Evolutionary conservation across 106 monocot species (phyloP).

Genomic region (Phalaenopsis equestris): DNA sequence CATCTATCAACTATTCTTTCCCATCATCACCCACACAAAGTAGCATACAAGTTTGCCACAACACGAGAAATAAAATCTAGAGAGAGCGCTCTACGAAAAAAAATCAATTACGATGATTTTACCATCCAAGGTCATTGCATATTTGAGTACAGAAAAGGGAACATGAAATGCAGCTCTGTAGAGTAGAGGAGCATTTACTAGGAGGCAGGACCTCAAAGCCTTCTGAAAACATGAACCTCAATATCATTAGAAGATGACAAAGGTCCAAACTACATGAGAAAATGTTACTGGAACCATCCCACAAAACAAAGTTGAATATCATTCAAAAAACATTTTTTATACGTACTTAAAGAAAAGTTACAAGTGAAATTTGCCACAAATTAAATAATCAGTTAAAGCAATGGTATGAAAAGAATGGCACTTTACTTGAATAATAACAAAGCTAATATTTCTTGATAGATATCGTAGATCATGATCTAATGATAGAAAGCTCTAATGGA

Average conservation of each 20-base stretch:
- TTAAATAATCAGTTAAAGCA: too few species aligned
- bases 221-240: conserved; percentile 34
- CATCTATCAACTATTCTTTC: not conserved
- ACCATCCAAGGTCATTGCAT: conserved; percentile 99
- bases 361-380: not conserved
- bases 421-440: conserved; percentile 2
- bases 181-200: conserved; percentile 88
- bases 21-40: not conserved
- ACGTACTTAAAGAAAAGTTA: not conserved
- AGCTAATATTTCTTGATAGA: not conserved
- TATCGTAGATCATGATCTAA: not conserved
- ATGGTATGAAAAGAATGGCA: not conserved
- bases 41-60: not conserved
- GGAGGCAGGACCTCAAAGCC: conserved; percentile 78
- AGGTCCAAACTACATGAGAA: not conserved
- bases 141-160: conserved; percentile 95
- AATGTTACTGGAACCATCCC: not conserved
- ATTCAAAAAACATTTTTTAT: not conserved
- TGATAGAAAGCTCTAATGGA: not conserved
- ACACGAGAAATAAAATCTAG: not conserved
- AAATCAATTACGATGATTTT: conserved; percentile 20
- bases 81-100: not conserved
- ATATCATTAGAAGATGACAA: not conserved
- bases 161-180: conserved; percentile 73
- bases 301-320: not conserved